Evolutionary conservation across 257 asterid genomes (phyloP).

Genomic region (Eucommia ulmoides): DNA sequence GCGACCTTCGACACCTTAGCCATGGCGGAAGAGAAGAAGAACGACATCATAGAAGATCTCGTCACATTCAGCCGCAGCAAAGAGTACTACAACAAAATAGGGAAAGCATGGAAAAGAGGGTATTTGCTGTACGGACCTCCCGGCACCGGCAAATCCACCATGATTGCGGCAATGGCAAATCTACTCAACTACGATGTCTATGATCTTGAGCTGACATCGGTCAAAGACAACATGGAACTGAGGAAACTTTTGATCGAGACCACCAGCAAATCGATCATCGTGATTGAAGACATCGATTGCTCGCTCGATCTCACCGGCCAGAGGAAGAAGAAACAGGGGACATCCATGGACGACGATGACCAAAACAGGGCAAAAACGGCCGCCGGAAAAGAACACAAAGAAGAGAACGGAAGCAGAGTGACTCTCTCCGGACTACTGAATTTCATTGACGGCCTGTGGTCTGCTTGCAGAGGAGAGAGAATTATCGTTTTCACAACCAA

Average conservation of each 20-base stretch:
- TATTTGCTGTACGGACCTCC: slow-evolving; percentile 14
- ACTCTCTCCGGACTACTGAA: slow-evolving; percentile 14
- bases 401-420: slow-evolving; percentile 11
- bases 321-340: slow-evolving; percentile 5
- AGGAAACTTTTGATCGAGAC: slow-evolving; percentile 12
- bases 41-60: slow-evolving; percentile 13
- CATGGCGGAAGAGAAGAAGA: slow-evolving; percentile 13
- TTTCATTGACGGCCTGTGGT: slow-evolving; percentile 16
- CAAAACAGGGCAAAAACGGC: not conserved
- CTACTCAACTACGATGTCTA: slow-evolving; percentile 15
- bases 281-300: slow-evolving; percentile 13
- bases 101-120: slow-evolving; percentile 13
- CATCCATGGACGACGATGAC: not conserved
- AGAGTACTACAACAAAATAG: slow-evolving; percentile 10
- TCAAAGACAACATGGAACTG: slow-evolving; percentile 15
- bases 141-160: slow-evolving; percentile 18
- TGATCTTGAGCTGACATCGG: slow-evolving; percentile 19
- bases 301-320: slow-evolving; percentile 12
- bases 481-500: slow-evolving; percentile 16
- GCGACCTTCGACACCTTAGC: slow-evolving; percentile 15
- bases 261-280: slow-evolving; percentile 5
- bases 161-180: slow-evolving; percentile 25
- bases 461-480: slow-evolving; percentile 13
- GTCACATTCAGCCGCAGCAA: slow-evolving; percentile 9
- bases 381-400: not conserved